Evolutionary conservation across 2,329 filamentous ascomycete genomes (phyloP), one percentile per base, ranked within the genome.

Genomic region (Arthroderma sp.): DNA sequence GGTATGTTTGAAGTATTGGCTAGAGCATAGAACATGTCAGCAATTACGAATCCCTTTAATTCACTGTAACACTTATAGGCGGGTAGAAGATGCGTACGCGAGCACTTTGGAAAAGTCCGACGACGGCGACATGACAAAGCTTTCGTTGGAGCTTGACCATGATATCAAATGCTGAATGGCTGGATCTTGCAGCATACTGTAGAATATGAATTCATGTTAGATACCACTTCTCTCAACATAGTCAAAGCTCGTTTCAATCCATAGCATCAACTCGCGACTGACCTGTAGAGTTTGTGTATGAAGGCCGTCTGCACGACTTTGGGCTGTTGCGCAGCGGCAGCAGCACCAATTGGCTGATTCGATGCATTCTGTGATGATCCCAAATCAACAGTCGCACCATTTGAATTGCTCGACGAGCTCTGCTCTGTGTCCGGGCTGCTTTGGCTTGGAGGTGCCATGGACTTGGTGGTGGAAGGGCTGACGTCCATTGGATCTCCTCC

Each of bases 211-310:
- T 22, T 22, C 15, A 22, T 22, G 15, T 22, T 22, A 46, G 34
- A 29, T 22, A 22, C 15, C 15, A 22, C 15, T 22, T 22, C 15
- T 22, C 15, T 22, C 15, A 22, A 8, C 11, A 5, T 10, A 8
- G 36, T 44, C 22, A 46, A 34, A 37, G 10, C 30, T 30, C 7
- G 6, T 29, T 32, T 31, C 15, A 34, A 42, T 22, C 29, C 41
- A 33, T 36, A 6, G 32, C 15, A 22, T 46, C 30, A 29, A 36
- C 29, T 33, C 29, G 41, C 36, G 29, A 29, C 81, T 59, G 73
- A 95, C 88, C 93, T 95, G 73, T 96, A 98, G 32, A 98, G 77
- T 66, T 98, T 98, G 65, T 98, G 91, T 52, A 98, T 96, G 59
- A 98, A 98, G 22, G 91, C 91, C 7, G 91, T 96, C 68, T 98